These are phyloP conservation scores for Tolypocladium amazonense DNA, from an alignment of 2,329 filamentous ascomycete genomes.

Conservation along the genomic window DNA sequence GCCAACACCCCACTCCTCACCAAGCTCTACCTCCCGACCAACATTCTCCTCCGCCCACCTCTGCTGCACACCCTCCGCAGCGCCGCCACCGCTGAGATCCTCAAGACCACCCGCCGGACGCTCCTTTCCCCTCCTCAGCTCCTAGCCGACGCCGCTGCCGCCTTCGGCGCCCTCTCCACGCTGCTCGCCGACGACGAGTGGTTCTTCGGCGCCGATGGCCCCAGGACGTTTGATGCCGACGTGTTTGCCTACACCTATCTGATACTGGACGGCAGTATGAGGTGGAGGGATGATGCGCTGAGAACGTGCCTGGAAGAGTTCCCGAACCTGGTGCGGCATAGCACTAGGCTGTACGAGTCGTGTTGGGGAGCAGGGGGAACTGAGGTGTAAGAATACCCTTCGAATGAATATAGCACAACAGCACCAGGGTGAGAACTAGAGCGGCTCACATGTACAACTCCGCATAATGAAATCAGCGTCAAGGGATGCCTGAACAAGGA, in stretches of 20 bases:
- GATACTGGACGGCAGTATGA: slow-evolving; percentile 53
- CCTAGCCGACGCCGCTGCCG: slow-evolving; percentile 31
- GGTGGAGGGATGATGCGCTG: slow-evolving; percentile 55
- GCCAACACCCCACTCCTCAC: slow-evolving; percentile 58
- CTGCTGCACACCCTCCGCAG: slow-evolving; percentile 56
- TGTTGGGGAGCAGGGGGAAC: slow-evolving; percentile 13
- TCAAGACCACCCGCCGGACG: slow-evolving; percentile 43
- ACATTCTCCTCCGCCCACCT: slow-evolving; percentile 50
- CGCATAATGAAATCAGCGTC: neutral
- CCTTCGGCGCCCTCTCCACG: slow-evolving; percentile 34
- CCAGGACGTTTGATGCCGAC: slow-evolving; percentile 74
- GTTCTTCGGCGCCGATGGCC: slow-evolving; percentile 40
- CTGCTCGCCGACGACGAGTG: slow-evolving; percentile 29
- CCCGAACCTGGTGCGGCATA: slow-evolving; percentile 47
- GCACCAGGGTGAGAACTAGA: neutral
- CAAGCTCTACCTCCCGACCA: slow-evolving; percentile 61
- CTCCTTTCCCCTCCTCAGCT: slow-evolving; percentile 23
- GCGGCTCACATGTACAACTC: neutral
- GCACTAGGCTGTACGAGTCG: slow-evolving; percentile 20
- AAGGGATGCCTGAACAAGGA: neutral
- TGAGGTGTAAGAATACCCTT: neutral
- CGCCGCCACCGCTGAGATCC: slow-evolving; percentile 66
- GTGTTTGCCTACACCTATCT: slow-evolving; percentile 86
- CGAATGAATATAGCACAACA: neutral
- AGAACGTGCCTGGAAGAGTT: slow-evolving; percentile 43